A percentile compares a stretch with the other conserved stretches of the same genome.
These are phyloP conservation scores for Mortierella sp. DNA, from an alignment of 371 early-diverging fungal species.

Conservation along the genomic window DNA sequence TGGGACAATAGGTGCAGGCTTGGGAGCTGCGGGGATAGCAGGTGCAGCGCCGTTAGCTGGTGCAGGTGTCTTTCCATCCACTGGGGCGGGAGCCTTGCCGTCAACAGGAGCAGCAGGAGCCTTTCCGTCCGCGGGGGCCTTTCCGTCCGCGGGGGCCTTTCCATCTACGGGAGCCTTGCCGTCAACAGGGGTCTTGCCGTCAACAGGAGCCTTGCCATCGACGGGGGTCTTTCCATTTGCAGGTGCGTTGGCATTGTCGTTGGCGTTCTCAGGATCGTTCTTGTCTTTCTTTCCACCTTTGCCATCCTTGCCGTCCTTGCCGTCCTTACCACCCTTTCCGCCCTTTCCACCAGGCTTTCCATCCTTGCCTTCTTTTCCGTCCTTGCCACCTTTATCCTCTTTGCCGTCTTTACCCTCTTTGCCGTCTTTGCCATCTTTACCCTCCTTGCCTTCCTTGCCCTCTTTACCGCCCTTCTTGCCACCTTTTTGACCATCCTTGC, in stretches of 20 bases:
- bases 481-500: constrained; percentile 8
- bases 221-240: constrained; percentile 12
- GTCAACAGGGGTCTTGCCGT: constrained; percentile 12
- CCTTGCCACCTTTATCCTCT: constrained; percentile 1
- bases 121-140: neutral
- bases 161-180: neutral
- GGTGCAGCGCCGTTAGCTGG: constrained; percentile 1
- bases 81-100: neutral
- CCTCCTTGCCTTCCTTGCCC: neutral
- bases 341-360: neutral
- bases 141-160: constrained; percentile 1
- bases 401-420: neutral
- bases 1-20: constrained; percentile 39
- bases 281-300: constrained; percentile 7
- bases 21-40: constrained; percentile 10
- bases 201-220: constrained; percentile 11
- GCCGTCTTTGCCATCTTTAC: neutral
- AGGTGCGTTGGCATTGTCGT: neutral
- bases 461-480: constrained; percentile 1
- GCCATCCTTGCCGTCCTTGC: constrained; percentile 16
- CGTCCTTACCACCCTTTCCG: constrained; percentile 4
- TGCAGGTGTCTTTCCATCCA: neutral
- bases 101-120: neutral
- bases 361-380: neutral
- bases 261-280: neutral